phyloP scores from a whole-genome alignment of 164 flowering plant species.

The Piper longum region DNA sequence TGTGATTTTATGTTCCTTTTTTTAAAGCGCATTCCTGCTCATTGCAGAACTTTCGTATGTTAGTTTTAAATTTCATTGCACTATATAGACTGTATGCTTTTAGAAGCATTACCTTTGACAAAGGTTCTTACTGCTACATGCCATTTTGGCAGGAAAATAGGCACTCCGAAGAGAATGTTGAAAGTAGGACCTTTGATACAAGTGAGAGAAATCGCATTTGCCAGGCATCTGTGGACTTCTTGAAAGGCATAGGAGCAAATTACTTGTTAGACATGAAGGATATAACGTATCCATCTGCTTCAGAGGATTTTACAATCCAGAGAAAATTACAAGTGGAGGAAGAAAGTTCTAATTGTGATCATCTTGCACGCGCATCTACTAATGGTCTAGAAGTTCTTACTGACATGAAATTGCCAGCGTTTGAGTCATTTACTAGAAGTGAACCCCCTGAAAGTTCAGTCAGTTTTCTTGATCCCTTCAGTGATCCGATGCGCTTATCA shows the following conservation, averaged over 20 bases:
- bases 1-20: too few relatives aligned
- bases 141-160: neutral
- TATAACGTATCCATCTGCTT: neutral
- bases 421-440: neutral
- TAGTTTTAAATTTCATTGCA: too few relatives aligned
- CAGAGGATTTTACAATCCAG: neutral
- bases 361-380: neutral
- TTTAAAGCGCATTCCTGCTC: too few relatives aligned
- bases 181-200: neutral
- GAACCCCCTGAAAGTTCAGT: neutral
- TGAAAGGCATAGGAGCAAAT: neutral
- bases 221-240: neutral
- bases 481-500: neutral
- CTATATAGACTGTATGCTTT: too few relatives aligned
- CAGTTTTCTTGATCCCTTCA: neutral
- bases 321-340: neutral
- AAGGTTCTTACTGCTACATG: neutral
- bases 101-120: neutral
- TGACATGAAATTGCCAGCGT: neutral
- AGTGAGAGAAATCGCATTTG: neutral
- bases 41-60: too few relatives aligned
- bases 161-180: neutral
- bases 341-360: neutral
- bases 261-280: neutral
- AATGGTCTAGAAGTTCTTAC: neutral